Percentiles rank a stretch among this genome's conserved stretches.
Conservation (phyloP, 371 early-diverging fungal genomes). For the Batkoa obscura region DNA sequence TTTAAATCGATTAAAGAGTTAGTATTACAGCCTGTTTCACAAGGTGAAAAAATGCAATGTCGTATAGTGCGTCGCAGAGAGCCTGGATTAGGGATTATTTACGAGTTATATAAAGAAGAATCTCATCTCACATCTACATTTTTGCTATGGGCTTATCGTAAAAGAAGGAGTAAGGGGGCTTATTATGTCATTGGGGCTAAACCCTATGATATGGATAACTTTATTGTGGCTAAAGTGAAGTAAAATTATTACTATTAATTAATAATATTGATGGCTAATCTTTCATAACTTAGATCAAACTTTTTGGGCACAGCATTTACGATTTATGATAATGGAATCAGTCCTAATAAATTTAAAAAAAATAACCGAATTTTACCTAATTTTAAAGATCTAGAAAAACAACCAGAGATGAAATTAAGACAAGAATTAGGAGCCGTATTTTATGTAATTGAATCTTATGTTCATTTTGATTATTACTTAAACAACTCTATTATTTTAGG, state of each 20-base stretch:
- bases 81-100: conserved; percentile 21
- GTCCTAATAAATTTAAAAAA: conserved; percentile 18
- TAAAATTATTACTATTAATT: conserved; percentile 9
- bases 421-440: conserved; percentile 61
- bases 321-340: conserved; percentile 46
- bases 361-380: neutral
- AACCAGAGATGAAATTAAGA: conserved; percentile 12
- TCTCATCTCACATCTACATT: too few species aligned
- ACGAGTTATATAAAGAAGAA: conserved; percentile 53
- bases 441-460: conserved; percentile 27
- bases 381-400: too few species aligned
- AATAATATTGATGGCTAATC: conserved; percentile 6
- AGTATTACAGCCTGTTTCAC: conserved; percentile 28
- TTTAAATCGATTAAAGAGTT: neutral
- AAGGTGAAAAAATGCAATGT: conserved; percentile 53
- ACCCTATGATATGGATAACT: conserved; percentile 5
- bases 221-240: conserved; percentile 39
- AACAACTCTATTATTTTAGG: conserved; percentile 18
- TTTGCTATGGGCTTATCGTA: too few species aligned
- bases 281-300: conserved; percentile 34
- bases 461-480: neutral
- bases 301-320: conserved; percentile 72
- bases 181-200: too few species aligned
- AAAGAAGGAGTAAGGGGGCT: too few species aligned
- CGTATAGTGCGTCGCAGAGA: conserved; percentile 49